These are phyloP conservation scores for Mycothermus thermophilus DNA, from an alignment of 495 filamentous ascomycete species.

Conservation along the genomic window DNA sequence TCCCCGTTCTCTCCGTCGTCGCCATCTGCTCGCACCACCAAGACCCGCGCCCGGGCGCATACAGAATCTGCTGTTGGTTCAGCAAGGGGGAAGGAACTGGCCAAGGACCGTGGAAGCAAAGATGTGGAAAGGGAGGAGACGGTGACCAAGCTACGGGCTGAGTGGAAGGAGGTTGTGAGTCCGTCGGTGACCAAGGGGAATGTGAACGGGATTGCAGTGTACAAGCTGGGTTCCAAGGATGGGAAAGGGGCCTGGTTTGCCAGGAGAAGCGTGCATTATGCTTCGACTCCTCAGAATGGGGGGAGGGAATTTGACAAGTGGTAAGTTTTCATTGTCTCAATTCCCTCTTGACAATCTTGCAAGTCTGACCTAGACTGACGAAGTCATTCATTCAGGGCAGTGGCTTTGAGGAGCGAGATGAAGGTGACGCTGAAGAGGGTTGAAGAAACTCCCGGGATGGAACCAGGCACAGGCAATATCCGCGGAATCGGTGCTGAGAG, in stretches of 20 bases:
- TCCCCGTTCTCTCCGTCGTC: slow-evolving; percentile 8
- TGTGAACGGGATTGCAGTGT: slow-evolving; percentile 60
- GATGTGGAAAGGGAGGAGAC: background rate
- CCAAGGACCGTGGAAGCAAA: background rate
- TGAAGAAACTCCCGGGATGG: slow-evolving; percentile 24
- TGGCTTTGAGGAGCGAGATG: slow-evolving; percentile 46
- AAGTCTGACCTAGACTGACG: background rate
- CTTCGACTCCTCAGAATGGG: slow-evolving; percentile 17
- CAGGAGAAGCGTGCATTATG: slow-evolving; percentile 57
- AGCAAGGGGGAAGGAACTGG: background rate
- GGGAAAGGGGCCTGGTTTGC: slow-evolving; percentile 85
- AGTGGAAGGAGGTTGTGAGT: slow-evolving; percentile 80
- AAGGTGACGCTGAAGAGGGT: slow-evolving; percentile 44
- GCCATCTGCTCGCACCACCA: background rate
- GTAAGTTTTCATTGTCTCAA: too few relatives aligned
- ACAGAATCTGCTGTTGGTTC: slow-evolving; percentile 20
- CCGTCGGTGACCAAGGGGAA: slow-evolving; percentile 44
- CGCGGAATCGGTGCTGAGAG: slow-evolving; percentile 73
- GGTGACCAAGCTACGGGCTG: slow-evolving; percentile 42
- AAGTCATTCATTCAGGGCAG: slow-evolving; percentile 20
- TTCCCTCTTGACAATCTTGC: too few relatives aligned
- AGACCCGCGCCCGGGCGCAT: slow-evolving; percentile 14
- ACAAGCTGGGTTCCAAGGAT: slow-evolving; percentile 66
- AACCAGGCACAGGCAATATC: slow-evolving; percentile 55
- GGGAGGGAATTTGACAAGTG: slow-evolving; percentile 50